These are phyloP conservation scores for Cordyceps pruinosa DNA, from an alignment of 2,329 filamentous ascomycete species.

Conservation along the genomic window DNA sequence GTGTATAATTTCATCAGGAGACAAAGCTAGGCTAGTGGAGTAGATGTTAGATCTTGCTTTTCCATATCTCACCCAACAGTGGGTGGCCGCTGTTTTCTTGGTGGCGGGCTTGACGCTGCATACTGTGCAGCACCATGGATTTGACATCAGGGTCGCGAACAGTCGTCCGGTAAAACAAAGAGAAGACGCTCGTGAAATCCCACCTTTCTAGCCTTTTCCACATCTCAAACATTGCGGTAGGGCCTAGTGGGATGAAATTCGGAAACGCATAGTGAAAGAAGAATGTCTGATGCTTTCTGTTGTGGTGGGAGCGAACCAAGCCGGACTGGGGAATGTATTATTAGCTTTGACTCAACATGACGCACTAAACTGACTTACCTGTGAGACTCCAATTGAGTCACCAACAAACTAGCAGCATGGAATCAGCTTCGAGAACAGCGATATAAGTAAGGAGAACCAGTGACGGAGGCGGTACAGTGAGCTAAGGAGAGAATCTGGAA, in stretches of 20 bases:
- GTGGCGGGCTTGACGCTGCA: conserved; percentile 8
- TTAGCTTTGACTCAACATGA: background rate
- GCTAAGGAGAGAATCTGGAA: no score
- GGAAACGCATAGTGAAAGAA: conserved; percentile 13
- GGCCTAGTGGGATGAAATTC: conserved; percentile 10
- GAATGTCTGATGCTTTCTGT: conserved; percentile 3
- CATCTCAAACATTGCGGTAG: conserved; percentile 10
- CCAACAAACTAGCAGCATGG: conserved; percentile 5
- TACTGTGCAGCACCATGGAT: conserved; percentile 3
- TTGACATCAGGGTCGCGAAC: conserved; percentile 11
- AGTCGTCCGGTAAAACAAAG: conserved; percentile 7
- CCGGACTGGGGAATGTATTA: background rate
- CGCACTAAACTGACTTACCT: background rate
- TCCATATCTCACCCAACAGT: background rate
- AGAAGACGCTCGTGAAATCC: conserved; percentile 1
- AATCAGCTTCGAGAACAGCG: background rate
- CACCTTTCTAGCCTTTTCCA: conserved; percentile 7
- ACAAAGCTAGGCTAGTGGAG: no score
- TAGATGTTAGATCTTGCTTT: background rate
- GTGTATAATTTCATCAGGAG: background rate
- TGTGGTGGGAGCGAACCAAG: conserved; percentile 7
- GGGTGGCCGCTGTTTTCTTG: conserved; percentile 8
- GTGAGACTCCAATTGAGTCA: conserved; percentile 11
- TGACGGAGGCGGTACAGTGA: no score
- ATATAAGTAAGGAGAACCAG: no score